Evolutionary conservation across 805 yeast genomes (phyloP).

Genomic region (Candida dendrica): DNA sequence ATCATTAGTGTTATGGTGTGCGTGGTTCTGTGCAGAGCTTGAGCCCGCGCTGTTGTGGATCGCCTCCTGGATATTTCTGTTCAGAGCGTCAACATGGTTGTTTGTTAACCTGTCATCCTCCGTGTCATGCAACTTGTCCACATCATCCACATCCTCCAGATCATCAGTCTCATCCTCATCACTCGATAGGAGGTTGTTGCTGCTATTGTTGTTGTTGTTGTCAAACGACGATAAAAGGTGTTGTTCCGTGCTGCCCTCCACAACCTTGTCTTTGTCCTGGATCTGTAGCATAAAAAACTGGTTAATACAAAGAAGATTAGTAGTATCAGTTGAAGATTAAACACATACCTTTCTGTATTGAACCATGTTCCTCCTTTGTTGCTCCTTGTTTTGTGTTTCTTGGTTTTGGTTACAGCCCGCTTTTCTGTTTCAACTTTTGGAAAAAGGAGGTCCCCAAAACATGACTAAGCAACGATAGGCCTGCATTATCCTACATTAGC

Average conservation of each 20-base stretch:
- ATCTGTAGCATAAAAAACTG: too few relatives aligned
- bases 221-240: constrained; percentile 11
- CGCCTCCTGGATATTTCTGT: not conserved
- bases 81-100: not conserved
- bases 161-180: not conserved
- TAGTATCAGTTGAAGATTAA: too few relatives aligned
- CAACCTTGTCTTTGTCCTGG: too few relatives aligned
- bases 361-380: too few relatives aligned
- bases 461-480: too few relatives aligned
- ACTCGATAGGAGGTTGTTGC: not conserved
- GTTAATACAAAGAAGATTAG: too few relatives aligned
- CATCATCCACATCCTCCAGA: not conserved
- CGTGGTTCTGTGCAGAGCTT: not conserved
- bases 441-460: too few relatives aligned
- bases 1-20: not conserved
- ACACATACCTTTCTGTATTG: too few relatives aligned
- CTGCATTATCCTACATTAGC: too few relatives aligned
- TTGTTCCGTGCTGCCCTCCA: constrained; percentile 1
- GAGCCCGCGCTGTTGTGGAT: not conserved
- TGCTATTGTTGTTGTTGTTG: constrained; percentile 2
- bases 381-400: too few relatives aligned
- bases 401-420: too few relatives aligned
- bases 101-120: not conserved
- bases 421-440: too few relatives aligned
- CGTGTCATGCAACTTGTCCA: not conserved